Base-by-base conservation (phyloP, 495 filamentous ascomycete species). In the Clavariopsis aquatica region DNA sequence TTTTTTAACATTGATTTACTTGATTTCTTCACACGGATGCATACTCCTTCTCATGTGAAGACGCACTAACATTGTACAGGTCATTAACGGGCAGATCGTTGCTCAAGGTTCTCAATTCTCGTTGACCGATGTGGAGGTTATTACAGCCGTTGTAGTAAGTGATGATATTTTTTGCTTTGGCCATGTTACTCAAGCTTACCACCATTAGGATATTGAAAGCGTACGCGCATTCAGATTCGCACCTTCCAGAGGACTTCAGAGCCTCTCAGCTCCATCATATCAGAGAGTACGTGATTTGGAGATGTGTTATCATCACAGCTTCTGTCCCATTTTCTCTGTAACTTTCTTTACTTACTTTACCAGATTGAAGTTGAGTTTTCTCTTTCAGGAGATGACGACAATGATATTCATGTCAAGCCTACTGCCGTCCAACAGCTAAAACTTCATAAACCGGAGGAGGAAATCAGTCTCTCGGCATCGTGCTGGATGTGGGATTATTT, bases 401-500 rank as follows among this genome's bases (percentile, higher is more conserved):
- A 72, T 10, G 69, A 80, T 59, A 75, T 77, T 20, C 27, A 43
- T 19, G 19, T 70, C 38, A 46, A 23, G 19, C 72, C 70, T 22
- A 57, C 67, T 5, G 3, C 17, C 7, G 58, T 23, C 20, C 64
- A 83, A 29, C 65, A 78, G 27, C 76, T 81, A 1, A 75, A 80
- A 3, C 84, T 83, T 53, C 87, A 91, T 73, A 69, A 74, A 0
- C 85, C 87, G 0, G 88, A 92, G 70, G 88, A 92, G 69, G 90
- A 95, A 63, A 89, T 93, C 65, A 85, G 86, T 0, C 78, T 92
- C 0, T 83, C 84, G 0, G 81, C 85, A 0, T 90, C 85, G 1
- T 87, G 85, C 71, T 96, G 85, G 79, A 76, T 96, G 0, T 96
- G 91, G 38, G 90, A 96, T 68, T 96, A 95, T 62, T 82, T 95